These are phyloP conservation scores for Saccharomycopsis olivae DNA, from an alignment of 805 yeast species.

Conservation along the genomic window DNA sequence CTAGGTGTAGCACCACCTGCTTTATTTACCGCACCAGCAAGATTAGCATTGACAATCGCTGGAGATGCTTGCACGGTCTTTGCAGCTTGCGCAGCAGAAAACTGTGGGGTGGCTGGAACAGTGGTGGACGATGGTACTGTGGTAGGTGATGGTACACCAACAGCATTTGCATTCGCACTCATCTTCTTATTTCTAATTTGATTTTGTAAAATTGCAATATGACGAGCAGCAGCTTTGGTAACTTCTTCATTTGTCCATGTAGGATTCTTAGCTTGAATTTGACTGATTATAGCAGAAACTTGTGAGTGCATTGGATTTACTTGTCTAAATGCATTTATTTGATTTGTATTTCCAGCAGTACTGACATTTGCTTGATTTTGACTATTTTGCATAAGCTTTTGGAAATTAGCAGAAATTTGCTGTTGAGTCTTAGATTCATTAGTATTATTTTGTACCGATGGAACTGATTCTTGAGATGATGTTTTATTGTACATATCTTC, in stretches of 20 bases:
- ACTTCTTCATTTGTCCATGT: constrained; percentile 52
- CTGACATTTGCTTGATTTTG: not conserved
- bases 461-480: constrained; percentile 8
- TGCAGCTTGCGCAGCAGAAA: too few relatives aligned
- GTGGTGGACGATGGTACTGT: too few relatives aligned
- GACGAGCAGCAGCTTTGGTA: constrained; percentile 53
- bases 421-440: not conserved
- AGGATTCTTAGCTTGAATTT: constrained; percentile 59
- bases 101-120: too few relatives aligned
- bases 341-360: not conserved
- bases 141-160: not conserved
- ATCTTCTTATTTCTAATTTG: not conserved
- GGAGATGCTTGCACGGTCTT: not conserved
- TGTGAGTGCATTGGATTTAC: constrained; percentile 32
- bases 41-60: not conserved
- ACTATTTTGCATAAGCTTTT: not conserved
- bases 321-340: not conserved
- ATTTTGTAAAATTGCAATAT: constrained; percentile 43
- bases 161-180: too few relatives aligned
- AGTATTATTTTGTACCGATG: not conserved
- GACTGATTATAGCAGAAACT: constrained; percentile 52
- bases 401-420: not conserved
- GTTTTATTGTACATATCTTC: too few relatives aligned
- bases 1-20: not conserved
- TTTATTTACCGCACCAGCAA: not conserved